Base-by-base conservation (phyloP, 257 asterid genomes). In the Rhazya stricta region DNA sequence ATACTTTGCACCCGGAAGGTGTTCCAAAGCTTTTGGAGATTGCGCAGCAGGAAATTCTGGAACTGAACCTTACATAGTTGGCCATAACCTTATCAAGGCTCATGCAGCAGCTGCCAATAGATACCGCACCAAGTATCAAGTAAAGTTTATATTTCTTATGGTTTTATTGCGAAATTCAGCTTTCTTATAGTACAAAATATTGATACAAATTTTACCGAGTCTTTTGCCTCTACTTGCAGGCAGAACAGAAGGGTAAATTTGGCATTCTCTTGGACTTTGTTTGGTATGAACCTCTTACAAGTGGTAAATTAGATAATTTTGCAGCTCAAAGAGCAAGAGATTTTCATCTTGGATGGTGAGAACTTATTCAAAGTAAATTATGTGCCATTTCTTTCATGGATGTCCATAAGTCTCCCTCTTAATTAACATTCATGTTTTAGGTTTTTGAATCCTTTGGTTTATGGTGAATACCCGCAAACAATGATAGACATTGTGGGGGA, bases 291-390 rank as follows among this genome's bases (percentile, higher is more conserved):
- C 98, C 97, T 76, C 87, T 78, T 0, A 87, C 97, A 11, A 32
- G 41, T 9, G 84, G 80, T 43, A 84, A 91, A 18, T 88, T 83
- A 77, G 91, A 85, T 2, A 94, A 91, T 72, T 76, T 67, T 30
- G 80, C 98, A 19, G 96, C 98, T 67, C 96, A 91, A 77, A 89
- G 97, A 83, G 97, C 97, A 18, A 80, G 90, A 78, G 97, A 94
- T 77, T 94, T 94, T 67, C 93, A 89, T 72, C 70, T 94, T 57
- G 98, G 98, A 88, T 94, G 98, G 98, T 93, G 81, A 71, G 61
- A 37, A 60, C 19, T 46, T 77, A 23, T 16, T 43, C 1, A 19
- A 36, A 60, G n/a, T n/a, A n/a, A n/a, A n/a, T n/a, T n/a, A n/a
- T n/a, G n/a, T n/a, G n/a, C n/a, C n/a, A n/a, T n/a, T n/a, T n/a